Conservation (phyloP, 2,329 filamentous ascomycete species). For the Colletotrichum higginsianum region DNA sequence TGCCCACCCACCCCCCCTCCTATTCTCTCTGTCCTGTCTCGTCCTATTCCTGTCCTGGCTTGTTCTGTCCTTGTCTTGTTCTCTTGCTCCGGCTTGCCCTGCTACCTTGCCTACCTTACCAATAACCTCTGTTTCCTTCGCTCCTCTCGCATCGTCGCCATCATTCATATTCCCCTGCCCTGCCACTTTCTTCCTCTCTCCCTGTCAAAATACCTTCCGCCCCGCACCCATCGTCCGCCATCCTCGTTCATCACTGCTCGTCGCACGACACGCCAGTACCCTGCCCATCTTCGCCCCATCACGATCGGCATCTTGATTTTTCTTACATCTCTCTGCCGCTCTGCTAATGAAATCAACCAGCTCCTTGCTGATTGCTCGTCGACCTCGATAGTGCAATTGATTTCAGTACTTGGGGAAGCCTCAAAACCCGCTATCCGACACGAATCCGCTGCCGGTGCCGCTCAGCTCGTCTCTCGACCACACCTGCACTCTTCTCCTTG, state of each 20-base stretch:
- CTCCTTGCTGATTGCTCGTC: constrained; percentile 13
- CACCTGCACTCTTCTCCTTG: constrained; percentile 2
- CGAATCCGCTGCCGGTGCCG: constrained; percentile 32
- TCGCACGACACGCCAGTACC: constrained; percentile 36
- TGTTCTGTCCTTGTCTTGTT: constrained; percentile 41
- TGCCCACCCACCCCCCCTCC: constrained; percentile 38
- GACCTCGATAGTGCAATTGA: constrained; percentile 26
- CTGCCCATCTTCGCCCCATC: constrained; percentile 32
- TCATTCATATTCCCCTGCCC: constrained; percentile 43
- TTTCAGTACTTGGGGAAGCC: constrained; percentile 1
- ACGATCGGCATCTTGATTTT: constrained; percentile 19
- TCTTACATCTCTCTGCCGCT: neutral
- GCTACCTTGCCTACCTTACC: constrained; percentile 25
- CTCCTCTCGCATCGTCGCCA: constrained; percentile 42
- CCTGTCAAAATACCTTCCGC: constrained; percentile 41
- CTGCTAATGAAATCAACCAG: constrained; percentile 32
- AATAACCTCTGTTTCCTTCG: constrained; percentile 29
- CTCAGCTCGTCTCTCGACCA: constrained; percentile 18
- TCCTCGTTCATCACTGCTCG: constrained; percentile 41
- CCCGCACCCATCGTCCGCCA: constrained; percentile 42
- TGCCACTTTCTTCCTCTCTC: constrained; percentile 41
- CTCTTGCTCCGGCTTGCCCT: constrained; percentile 23
- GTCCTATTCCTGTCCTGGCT: constrained; percentile 41
- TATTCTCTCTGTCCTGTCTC: constrained; percentile 35
- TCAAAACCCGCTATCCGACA: constrained; percentile 21